A percentile compares a stretch with the other conserved stretches of the same genome.
Evolutionary conservation across 2,329 filamentous ascomycete genomes (phyloP).

Genomic region (Botrytis paeoniae): DNA sequence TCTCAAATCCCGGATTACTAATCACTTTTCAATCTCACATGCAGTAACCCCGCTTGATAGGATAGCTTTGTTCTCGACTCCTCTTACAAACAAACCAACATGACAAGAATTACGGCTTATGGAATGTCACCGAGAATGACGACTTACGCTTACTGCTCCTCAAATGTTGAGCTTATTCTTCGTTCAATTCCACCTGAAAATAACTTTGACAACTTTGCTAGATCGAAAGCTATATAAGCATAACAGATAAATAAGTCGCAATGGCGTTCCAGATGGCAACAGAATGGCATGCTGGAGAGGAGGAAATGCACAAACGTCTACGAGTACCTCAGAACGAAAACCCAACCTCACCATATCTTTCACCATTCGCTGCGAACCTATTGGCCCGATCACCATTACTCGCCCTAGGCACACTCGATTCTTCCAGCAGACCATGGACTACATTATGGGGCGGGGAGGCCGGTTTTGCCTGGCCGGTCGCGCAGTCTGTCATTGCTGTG

Average conservation of each 20-base stretch:
- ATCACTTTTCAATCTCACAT: background rate
- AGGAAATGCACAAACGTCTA: slow-evolving; percentile 60
- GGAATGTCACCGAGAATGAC: background rate
- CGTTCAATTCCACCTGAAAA: background rate
- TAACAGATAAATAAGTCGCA: background rate
- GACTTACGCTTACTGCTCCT: background rate
- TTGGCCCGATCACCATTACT: slow-evolving; percentile 63
- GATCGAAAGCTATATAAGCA: background rate
- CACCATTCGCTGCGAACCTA: slow-evolving; percentile 56
- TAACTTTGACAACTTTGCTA: background rate
- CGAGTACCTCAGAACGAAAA: slow-evolving; percentile 57
- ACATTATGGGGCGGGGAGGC: slow-evolving; percentile 71
- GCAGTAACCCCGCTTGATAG: slow-evolving; percentile 1
- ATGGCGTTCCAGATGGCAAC: slow-evolving; percentile 18
- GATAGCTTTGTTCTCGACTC: background rate
- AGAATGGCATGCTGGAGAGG: slow-evolving; percentile 58
- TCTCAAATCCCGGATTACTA: slow-evolving; percentile 3
- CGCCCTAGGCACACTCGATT: slow-evolving; percentile 69
- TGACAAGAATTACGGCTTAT: background rate
- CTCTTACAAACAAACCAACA: background rate
- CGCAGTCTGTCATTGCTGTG: slow-evolving; percentile 60
- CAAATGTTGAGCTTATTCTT: background rate
- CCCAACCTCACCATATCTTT: slow-evolving; percentile 63
- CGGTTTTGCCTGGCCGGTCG: slow-evolving; percentile 63
- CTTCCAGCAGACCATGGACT: slow-evolving; percentile 65